Percentiles rank a stretch among this genome's conserved stretches.
Conservation (phyloP, 306 rosid genomes). For the Casuarina equisetifolia region DNA sequence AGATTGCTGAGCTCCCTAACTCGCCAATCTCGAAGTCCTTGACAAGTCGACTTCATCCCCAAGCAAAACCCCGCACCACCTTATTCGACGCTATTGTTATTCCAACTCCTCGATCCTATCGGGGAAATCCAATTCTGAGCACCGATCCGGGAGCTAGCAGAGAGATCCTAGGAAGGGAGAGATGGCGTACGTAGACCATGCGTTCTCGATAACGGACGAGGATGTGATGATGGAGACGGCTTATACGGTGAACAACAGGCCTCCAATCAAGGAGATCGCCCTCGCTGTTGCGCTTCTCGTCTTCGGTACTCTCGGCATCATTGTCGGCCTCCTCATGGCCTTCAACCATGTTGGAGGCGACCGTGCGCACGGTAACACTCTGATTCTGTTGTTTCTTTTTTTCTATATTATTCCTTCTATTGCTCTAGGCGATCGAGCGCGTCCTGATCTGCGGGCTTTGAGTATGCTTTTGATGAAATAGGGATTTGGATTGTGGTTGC, state of each 20-base stretch:
- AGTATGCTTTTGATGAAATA: no score
- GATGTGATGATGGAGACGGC: constrained; percentile 87
- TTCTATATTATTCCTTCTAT: neutral
- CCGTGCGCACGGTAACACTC: constrained; percentile 74
- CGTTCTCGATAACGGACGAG: constrained; percentile 92
- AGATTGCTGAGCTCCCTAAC: no score
- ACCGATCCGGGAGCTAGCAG: neutral
- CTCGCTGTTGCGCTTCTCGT: constrained; percentile 89
- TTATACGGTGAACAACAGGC: constrained; percentile 71
- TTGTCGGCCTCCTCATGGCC: constrained; percentile 80
- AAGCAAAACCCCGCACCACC: no score
- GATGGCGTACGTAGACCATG: constrained; percentile 95
- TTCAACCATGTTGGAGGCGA: constrained; percentile 90
- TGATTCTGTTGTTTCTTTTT: neutral
- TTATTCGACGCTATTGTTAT: neutral
- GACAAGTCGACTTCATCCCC: no score
- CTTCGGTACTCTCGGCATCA: constrained; percentile 71
- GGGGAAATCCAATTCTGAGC: neutral
- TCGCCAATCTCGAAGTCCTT: no score
- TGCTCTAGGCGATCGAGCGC: no score
- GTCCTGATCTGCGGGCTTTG: neutral
- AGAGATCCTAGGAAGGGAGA: neutral
- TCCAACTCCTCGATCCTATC: neutral
- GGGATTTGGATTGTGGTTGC: neutral
- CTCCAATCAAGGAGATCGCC: constrained; percentile 92